phyloP scores from a whole-genome alignment of 148 eudicot species.

The Diospyros lotus region DNA sequence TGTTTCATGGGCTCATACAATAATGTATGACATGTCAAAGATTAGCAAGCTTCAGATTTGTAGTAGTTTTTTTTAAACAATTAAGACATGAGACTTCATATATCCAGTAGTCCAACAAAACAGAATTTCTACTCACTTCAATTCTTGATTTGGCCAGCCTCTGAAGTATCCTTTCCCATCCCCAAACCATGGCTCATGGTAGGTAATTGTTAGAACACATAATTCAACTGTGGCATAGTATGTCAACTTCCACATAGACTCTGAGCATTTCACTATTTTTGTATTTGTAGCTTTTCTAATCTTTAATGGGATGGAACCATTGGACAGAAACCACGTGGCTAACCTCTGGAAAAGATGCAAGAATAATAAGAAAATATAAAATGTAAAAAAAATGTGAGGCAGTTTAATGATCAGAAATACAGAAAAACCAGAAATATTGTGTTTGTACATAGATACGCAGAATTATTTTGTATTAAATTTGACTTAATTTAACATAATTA shows the following conservation, averaged over 20 bases:
- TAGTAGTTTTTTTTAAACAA: neutral
- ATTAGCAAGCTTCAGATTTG: neutral
- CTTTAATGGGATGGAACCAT: slow-evolving; percentile 39
- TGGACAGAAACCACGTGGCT: slow-evolving; percentile 55
- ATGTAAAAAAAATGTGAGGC: neutral
- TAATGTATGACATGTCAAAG: neutral
- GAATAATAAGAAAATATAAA: neutral
- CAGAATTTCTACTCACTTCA: slow-evolving; percentile 49
- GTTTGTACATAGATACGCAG: too few relatives aligned
- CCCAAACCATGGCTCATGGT: slow-evolving; percentile 69
- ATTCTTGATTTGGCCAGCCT: slow-evolving; percentile 88
- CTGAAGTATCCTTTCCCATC: slow-evolving; percentile 54
- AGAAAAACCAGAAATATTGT: too few relatives aligned
- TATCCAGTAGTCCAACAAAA: neutral
- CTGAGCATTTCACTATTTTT: slow-evolving; percentile 70
- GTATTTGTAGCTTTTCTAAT: slow-evolving; percentile 38
- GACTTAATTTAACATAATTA: too few relatives aligned
- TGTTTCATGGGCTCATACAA: too few relatives aligned
- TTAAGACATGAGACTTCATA: neutral
- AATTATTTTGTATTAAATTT: too few relatives aligned
- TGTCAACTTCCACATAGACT: slow-evolving; percentile 89
- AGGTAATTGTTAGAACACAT: slow-evolving; percentile 43
- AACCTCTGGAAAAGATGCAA: slow-evolving; percentile 46
- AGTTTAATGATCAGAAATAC: too few relatives aligned
- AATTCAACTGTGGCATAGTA: slow-evolving; percentile 75